A percentile compares a stretch with the other conserved stretches of the same genome.
phyloP scores from a whole-genome alignment of 2,329 filamentous ascomycete species.

The Penicillium sp. region DNA sequence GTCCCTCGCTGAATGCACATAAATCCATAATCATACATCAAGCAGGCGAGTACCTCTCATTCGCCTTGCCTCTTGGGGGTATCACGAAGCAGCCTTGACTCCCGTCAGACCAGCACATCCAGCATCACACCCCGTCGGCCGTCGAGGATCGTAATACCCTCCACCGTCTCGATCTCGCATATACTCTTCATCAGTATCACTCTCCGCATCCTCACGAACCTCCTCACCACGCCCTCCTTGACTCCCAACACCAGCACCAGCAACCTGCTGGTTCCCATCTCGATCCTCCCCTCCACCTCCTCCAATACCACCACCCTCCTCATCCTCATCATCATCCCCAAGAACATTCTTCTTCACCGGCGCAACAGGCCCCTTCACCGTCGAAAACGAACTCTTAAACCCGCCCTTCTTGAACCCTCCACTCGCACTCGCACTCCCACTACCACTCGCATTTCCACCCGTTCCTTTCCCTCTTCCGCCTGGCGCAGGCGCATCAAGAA shows the following conservation, averaged over 20 bases:
- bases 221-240: slow-evolving; percentile 3
- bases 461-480: slow-evolving; percentile 36
- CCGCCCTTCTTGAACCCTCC: slow-evolving; percentile 76
- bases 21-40: background rate
- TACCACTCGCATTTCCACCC: slow-evolving; percentile 6
- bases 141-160: slow-evolving; percentile 59
- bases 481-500: slow-evolving; percentile 42
- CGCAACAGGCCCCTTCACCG: slow-evolving; percentile 51
- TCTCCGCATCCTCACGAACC: slow-evolving; percentile 62
- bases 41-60: background rate
- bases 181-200: slow-evolving; percentile 74
- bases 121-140: slow-evolving; percentile 57
- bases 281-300: slow-evolving; percentile 13
- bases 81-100: slow-evolving; percentile 23
- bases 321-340: slow-evolving; percentile 50
- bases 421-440: slow-evolving; percentile 36
- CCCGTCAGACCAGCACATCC: slow-evolving; percentile 41
- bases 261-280: slow-evolving; percentile 15
- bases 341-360: slow-evolving; percentile 51
- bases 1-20: background rate
- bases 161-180: slow-evolving; percentile 42
- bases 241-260: background rate
- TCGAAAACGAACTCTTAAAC: slow-evolving; percentile 77
- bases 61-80: background rate
- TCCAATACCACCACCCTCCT: slow-evolving; percentile 25